Evolutionary conservation across 371 early-diverging fungal genomes (phyloP), one percentile per base, ranked within the genome.

Genomic region (Mucor sp.): DNA sequence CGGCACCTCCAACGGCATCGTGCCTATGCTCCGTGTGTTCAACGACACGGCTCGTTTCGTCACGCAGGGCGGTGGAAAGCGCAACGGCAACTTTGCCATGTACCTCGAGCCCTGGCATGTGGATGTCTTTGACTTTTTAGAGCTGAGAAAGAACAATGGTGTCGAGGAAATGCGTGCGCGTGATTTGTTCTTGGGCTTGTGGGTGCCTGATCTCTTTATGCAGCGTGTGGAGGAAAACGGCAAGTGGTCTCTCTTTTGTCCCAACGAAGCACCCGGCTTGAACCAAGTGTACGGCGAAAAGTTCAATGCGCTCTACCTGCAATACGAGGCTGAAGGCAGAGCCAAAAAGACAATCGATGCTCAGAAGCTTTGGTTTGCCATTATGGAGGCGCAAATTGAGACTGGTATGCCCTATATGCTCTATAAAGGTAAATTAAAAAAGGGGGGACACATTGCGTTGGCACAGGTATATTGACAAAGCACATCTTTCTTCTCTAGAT

Each of bases 201-300:
- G 99, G 99, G 93, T 99, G 27, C 95, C 98, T n/a, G 99, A 99
- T 80, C 82, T 99, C 67, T 99, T 99, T 77, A 99, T 99, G 99
- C 82, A 95, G 78, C 91, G 99, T 69, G 99, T 99, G 17, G 95
- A 97, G 71, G 85, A 87, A 21, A 93, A 99, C 73, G 95, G 90
- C 58, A 91, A 95, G 68, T 99, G 99, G 99, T 89, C 90, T 58
- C 78, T 99, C 55, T 99, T 99, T 82, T 99, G 99, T 80, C 99
- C 99, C 35, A 92, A 96, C 69, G 97, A 98, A 78, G 97, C 96
- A 0, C 93, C 94, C 21, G 97, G 96, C 28, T 87, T 99, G 28
- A 85, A 88, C 65, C 96, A 99, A 30, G 87, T 88, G 14, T 99
- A 97, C 91, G 99, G 99, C 59, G 94, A 97, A 19, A 90, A 97